Percentiles rank a stretch among this genome's conserved stretches.
Evolutionary conservation across 2,329 filamentous ascomycete genomes (phyloP).

Genomic region (Magnaporthiopsis poae): DNA sequence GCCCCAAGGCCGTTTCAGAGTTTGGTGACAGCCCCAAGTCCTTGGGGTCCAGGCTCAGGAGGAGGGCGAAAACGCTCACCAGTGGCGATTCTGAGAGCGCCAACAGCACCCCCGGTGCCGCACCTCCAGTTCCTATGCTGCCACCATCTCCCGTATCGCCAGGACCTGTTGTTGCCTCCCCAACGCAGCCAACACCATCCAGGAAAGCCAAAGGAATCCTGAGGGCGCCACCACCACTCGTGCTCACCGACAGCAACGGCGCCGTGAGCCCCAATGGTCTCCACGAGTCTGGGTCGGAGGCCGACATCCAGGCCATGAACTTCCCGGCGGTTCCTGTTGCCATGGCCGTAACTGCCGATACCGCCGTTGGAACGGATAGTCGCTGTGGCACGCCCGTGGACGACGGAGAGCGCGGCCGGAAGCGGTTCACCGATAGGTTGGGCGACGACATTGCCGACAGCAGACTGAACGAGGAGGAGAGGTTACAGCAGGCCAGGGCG

Average conservation of each 20-base stretch:
- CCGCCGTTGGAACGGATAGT: conserved; percentile 6
- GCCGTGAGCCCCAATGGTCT: background rate
- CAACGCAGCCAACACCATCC: conserved; percentile 7
- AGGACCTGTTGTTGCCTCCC: background rate
- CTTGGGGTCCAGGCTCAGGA: conserved; percentile 9
- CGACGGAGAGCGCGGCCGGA: background rate
- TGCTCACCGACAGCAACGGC: background rate
- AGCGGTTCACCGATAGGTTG: background rate
- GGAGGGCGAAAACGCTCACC: conserved; percentile 12
- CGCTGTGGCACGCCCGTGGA: background rate
- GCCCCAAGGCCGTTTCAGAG: background rate
- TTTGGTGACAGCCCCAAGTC: conserved; percentile 3
- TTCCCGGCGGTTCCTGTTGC: conserved; percentile 9
- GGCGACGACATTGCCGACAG: background rate
- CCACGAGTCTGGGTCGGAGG: conserved; percentile 5
- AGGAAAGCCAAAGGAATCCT: background rate
- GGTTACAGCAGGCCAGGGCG: background rate
- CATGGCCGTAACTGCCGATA: conserved; percentile 13
- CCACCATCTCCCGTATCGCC: background rate
- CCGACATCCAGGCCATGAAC: conserved; percentile 3
- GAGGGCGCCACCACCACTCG: background rate
- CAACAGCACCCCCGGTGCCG: background rate
- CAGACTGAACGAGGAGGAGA: background rate
- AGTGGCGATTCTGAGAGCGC: background rate
- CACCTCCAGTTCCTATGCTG: conserved; percentile 1